Evolutionary conservation across 1,284 basidiomycete species (phyloP), one percentile per base, ranked within the genome.

Genomic region (Phellinidium pouzarii): DNA sequence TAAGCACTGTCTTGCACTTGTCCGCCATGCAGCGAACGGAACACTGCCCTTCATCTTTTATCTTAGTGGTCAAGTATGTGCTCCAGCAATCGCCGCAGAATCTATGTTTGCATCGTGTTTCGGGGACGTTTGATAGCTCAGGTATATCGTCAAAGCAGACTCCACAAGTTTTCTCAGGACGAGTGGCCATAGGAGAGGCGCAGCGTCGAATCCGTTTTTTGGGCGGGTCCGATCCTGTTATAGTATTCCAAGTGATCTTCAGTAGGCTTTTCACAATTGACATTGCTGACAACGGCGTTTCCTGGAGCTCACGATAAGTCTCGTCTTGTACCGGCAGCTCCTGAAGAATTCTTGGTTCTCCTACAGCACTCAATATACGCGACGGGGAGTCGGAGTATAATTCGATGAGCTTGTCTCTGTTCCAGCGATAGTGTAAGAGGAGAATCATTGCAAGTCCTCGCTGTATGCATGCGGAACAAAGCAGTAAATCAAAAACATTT

Each of bases 351-450:
- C 58, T 48, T 0, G 66, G 66, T 48, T 69, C 68, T 47, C 68
- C 68, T 14, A 59, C 64, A 9, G 61, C 68, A 14, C 62, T 56
- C 8, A 80, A 68, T 3, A 76, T 71, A 26, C 62, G 59, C 8
- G 71, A 65, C 3, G 77, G 71, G 49, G 74, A 72, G 44, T 76
- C 78, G 71, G 77, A 76, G 63, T 74, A 82, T 55, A 69, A 66
- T 60, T 80, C 75, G 41, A 76, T 69, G 12, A 84, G 73, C 50
- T 75, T 75, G 62, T 86, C 83, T 50, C 75, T 72, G 66, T 84
- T 82, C 82, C 82, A 86, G 22, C 71, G 69, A 65, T 79, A 83
- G 61, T 82, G 76, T 9, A 80, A 74, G 1, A 84, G 69, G 1
- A 86, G 71, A 22, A 80, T 78, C 2, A 79, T 76, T 1, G 79